phyloP scores from a whole-genome alignment of 2,329 filamentous ascomycete species.

The Cytospora schulzeri region DNA sequence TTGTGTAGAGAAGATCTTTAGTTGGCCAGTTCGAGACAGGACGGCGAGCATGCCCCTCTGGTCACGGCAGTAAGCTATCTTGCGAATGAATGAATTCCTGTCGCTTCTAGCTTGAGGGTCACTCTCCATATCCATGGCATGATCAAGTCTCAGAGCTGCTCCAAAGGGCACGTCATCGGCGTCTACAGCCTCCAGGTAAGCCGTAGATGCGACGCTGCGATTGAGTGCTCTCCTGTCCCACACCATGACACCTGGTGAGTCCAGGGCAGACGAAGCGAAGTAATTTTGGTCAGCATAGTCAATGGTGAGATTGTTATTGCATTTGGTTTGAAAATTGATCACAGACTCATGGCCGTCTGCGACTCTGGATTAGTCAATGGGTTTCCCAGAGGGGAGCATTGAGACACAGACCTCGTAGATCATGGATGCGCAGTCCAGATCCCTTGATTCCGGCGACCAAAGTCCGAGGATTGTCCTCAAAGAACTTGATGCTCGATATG shows the following conservation, averaged over 20 bases:
- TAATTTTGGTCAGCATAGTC: constrained; percentile 82
- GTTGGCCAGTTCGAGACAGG: constrained; percentile 63
- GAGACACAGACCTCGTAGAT: constrained; percentile 65
- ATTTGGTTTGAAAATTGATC: constrained; percentile 65
- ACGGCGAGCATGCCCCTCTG: constrained; percentile 63
- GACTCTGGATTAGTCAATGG: background rate
- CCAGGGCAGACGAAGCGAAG: constrained; percentile 77
- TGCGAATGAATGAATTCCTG: constrained; percentile 62
- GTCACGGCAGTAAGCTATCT: constrained; percentile 64
- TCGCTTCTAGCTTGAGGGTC: constrained; percentile 50
- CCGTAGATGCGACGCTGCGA: constrained; percentile 53
- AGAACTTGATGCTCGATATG: constrained; percentile 83
- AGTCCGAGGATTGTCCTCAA: constrained; percentile 73
- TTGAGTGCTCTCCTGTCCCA: constrained; percentile 74
- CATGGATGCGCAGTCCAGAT: constrained; percentile 74
- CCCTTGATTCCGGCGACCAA: constrained; percentile 76
- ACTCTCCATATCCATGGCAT: constrained; percentile 57
- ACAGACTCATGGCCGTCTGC: constrained; percentile 42
- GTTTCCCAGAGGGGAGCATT: background rate
- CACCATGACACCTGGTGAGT: constrained; percentile 73
- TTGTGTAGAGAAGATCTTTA: constrained; percentile 62
- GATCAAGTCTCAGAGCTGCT: constrained; percentile 59
- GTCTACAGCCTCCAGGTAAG: constrained; percentile 61
- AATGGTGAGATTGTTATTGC: constrained; percentile 73
- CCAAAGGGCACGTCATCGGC: constrained; percentile 66